Evolutionary conservation across 208 protist species (phyloP).

Genomic region (Acanthamoeba sp.): DNA sequence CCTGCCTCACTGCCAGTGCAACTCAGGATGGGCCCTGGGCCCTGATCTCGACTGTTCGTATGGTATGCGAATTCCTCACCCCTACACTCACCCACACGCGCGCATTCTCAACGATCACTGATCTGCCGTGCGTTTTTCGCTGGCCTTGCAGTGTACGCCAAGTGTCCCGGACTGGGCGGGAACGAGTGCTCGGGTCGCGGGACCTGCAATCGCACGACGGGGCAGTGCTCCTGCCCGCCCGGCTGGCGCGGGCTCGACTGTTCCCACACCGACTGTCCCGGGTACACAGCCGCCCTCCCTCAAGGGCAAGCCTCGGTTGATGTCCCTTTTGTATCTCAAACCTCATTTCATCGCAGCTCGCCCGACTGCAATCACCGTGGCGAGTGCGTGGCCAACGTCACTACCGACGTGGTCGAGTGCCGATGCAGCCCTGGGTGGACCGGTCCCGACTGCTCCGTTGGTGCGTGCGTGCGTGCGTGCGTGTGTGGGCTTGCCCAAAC

Average conservation of each 20-base stretch:
- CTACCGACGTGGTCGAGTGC: background rate
- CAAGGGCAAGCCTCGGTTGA: too few relatives aligned
- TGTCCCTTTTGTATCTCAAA: too few relatives aligned
- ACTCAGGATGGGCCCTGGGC: background rate
- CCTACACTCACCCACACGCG: too few relatives aligned
- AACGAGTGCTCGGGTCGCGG: background rate
- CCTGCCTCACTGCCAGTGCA: background rate
- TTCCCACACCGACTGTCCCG: background rate
- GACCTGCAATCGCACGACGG: background rate
- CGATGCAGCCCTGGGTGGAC: background rate
- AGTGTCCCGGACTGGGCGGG: background rate
- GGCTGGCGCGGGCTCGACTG: background rate
- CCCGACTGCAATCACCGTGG: background rate
- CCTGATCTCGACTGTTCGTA: background rate
- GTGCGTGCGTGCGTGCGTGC: background rate
- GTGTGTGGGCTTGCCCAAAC: too few relatives aligned
- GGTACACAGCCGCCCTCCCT: background rate
- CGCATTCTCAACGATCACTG: too few relatives aligned
- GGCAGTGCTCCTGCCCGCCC: background rate
- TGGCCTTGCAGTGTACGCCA: background rate
- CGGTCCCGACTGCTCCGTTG: background rate
- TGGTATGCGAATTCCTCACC: background rate
- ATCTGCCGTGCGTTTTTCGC: too few relatives aligned
- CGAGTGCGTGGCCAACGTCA: background rate
- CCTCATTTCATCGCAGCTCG: background rate